A percentile compares a stretch with the other conserved stretches of the same genome.
These are phyloP conservation scores for Teratosphaeria destructans DNA, from an alignment of 2,329 filamentous ascomycete genomes.

Conservation along the genomic window DNA sequence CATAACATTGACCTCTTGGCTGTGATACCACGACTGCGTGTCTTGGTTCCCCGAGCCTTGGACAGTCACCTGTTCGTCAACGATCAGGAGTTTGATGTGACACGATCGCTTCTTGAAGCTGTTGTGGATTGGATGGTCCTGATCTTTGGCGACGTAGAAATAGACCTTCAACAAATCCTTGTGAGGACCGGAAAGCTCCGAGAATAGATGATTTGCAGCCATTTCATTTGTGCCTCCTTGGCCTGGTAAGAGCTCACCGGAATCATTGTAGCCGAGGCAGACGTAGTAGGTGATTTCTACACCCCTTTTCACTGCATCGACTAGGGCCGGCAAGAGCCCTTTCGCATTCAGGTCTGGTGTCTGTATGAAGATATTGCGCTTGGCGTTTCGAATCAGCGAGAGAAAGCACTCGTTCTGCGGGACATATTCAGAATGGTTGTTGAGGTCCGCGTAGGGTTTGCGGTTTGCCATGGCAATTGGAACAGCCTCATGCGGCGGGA, in stretches of 20 bases:
- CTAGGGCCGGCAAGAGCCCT: conserved; percentile 53
- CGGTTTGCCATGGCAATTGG: conserved; percentile 44
- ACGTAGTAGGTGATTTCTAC: conserved; percentile 60
- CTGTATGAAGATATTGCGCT: conserved; percentile 61
- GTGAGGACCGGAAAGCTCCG: conserved; percentile 34
- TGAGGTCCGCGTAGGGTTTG: conserved; percentile 54
- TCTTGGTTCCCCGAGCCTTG: conserved; percentile 72
- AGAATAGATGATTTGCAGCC: conserved; percentile 51
- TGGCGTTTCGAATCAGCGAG: conserved; percentile 56
- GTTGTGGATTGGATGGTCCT: conserved; percentile 56
- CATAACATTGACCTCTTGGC: conserved; percentile 68
- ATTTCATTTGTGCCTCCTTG: conserved; percentile 71
- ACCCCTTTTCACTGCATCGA: conserved; percentile 55
- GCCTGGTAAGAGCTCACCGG: conserved; percentile 63
- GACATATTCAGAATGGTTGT: conserved; percentile 49
- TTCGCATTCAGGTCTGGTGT: conserved; percentile 67
- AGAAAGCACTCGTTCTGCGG: conserved; percentile 71
- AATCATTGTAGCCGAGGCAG: conserved; percentile 70
- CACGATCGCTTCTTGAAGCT: conserved; percentile 56
- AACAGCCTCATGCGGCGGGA: conserved; percentile 22
- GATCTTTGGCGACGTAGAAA: conserved; percentile 67
- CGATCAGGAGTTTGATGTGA: conserved; percentile 69
- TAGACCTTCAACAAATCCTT: conserved; percentile 48
- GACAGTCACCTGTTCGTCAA: conserved; percentile 57
- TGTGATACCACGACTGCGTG: conserved; percentile 70